Conservation (phyloP, 306 rosid genomes). For the Trifolium fragiferum region DNA sequence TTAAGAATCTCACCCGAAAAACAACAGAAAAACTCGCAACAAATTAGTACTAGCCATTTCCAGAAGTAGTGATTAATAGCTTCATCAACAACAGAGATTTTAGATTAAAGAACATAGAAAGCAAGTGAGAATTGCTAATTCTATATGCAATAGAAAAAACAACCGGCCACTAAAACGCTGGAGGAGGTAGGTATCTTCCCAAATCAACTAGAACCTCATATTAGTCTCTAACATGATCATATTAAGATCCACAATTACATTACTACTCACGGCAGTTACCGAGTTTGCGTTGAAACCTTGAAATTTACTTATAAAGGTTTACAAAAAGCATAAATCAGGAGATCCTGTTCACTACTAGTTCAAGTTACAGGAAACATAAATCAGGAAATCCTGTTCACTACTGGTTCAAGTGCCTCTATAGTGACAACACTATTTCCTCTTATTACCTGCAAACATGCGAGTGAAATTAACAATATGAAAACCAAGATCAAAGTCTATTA, state of each 20-base stretch:
- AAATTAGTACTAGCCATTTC: too few relatives aligned
- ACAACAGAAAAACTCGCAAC: background rate
- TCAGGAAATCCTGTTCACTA: constrained; percentile 62
- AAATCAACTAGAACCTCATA: background rate
- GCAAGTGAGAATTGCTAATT: background rate
- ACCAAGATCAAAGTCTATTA: background rate
- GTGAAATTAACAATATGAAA: constrained; percentile 15
- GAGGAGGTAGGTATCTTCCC: background rate
- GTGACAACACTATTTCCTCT: constrained; percentile 97
- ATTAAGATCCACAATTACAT: constrained; percentile 43
- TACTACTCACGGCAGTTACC: constrained; percentile 3
- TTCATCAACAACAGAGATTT: background rate
- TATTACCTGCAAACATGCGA: constrained; percentile 67
- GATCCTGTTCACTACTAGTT: constrained; percentile 78
- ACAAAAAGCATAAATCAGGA: constrained; percentile 28
- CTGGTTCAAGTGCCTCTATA: constrained; percentile 97
- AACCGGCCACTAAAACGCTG: background rate
- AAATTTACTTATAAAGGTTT: constrained; percentile 12
- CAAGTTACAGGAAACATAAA: constrained; percentile 46
- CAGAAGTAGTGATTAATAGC: too few relatives aligned
- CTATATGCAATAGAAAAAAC: background rate
- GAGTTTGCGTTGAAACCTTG: background rate
- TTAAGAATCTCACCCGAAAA: background rate
- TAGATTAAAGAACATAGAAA: background rate
- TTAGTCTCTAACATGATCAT: background rate